These are phyloP conservation scores for Trichomonas gallinae DNA, from an alignment of 208 protist genomes.

Conservation along the genomic window DNA sequence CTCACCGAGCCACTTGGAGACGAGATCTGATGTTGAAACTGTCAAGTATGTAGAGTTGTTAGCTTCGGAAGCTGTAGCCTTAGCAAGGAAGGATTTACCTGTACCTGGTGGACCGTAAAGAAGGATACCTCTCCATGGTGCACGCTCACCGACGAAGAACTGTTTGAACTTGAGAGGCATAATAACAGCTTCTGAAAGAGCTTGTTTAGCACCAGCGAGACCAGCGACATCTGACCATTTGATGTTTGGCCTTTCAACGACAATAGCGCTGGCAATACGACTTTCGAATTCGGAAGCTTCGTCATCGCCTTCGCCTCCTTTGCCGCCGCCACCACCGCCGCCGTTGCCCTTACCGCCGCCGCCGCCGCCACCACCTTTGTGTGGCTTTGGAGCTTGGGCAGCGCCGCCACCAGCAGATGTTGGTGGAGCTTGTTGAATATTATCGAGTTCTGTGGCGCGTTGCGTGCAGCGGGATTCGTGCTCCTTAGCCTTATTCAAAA, in stretches of 20 bases:
- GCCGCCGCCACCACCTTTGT: background rate
- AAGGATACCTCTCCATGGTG: constrained; percentile 43
- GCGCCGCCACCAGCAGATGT: background rate
- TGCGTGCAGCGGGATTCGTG: background rate
- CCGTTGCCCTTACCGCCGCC: too few species aligned
- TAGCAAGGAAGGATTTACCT: constrained; percentile 66
- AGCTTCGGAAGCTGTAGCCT: constrained; percentile 66
- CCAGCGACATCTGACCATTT: constrained; percentile 22
- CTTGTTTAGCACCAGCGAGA: background rate
- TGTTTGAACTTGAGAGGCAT: constrained; percentile 80
- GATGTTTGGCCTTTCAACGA: constrained; percentile 23
- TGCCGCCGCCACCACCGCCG: background rate
- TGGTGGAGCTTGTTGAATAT: background rate
- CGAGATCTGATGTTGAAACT: constrained; percentile 79
- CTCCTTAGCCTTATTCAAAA: background rate
- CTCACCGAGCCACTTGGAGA: constrained; percentile 63
- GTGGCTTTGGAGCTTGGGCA: background rate
- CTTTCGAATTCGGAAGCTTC: background rate
- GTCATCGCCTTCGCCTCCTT: background rate
- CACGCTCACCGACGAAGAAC: constrained; percentile 67
- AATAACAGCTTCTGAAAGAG: constrained; percentile 69
- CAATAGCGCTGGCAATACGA: background rate
- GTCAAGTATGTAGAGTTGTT: constrained; percentile 81
- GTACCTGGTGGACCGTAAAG: constrained; percentile 62
- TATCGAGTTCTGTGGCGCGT: background rate